Base-by-base conservation (phyloP, 2,329 filamentous ascomycete species). In the Torrubiella hemipterigena region DNA sequence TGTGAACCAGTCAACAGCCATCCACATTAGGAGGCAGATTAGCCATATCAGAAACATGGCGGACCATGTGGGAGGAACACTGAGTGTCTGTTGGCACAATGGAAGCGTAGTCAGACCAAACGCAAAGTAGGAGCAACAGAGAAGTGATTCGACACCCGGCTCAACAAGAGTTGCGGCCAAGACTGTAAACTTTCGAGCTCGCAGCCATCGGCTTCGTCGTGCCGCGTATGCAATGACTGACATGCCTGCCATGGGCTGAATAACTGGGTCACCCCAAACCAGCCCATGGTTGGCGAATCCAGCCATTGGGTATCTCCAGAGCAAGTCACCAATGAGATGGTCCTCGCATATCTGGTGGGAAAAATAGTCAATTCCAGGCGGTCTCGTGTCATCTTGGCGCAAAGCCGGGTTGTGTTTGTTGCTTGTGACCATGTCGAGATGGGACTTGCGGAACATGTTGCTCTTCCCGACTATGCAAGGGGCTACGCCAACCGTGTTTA, bases 291-390 rank as follows among this genome's bases (percentile, higher is more conserved):
- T 93, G 24, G 70, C 68, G 58, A 73, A 80, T 2, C 71, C 69
- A 0, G 71, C 67, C 5, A 81, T 56, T 3, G 58, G 48, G n/a
- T 73, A 69, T 33, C 77, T 76, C 86, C 87, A 98, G 5, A 98
- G 67, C 1, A 91, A 60, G 43, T 98, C 91, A 10, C 89, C 89
- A 33, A 98, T 94, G 16, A 95, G 63, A 48, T 98, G 91, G 50
- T 98, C 91, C 53, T 98, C 93, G 60, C 91, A 98, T 49, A 98
- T 96, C 50, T 94, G 93, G 41, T 84, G 71, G 3, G 85, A 93
- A 58, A 98, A 98, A 57, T 78, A 87, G 55, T 96, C 86, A 41
- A 98, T 78, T 0, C 91, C 93, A 0, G 50, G 51, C 58, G 75
- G 51, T 43, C 67, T 53, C 45, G 60, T 36, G 33, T 55, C 42